Percentiles rank a stretch among this genome's conserved stretches.
Evolutionary conservation across 495 filamentous ascomycete species (phyloP).

Genomic region (Hypoxylon fuscum): DNA sequence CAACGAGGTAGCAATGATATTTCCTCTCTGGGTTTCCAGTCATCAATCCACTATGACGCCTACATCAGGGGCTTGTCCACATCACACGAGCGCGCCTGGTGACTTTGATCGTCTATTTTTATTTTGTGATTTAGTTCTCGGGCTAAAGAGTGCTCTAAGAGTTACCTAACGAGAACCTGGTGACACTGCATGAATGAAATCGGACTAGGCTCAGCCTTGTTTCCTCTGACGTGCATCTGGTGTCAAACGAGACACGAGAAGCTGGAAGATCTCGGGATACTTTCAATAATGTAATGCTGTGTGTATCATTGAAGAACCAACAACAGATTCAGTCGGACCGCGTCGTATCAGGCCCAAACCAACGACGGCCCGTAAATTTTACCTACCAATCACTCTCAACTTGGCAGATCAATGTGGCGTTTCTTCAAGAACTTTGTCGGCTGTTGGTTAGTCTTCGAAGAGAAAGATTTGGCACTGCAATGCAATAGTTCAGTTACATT

Average conservation of each 20-base stretch:
- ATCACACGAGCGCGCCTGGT: neutral
- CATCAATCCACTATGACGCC: too few relatives aligned
- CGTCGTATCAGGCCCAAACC: neutral
- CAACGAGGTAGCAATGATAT: slow-evolving; percentile 20
- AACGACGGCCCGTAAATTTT: slow-evolving; percentile 4
- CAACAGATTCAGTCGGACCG: slow-evolving; percentile 6
- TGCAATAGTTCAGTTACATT: slow-evolving; percentile 17
- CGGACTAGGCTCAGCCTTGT: slow-evolving; percentile 21
- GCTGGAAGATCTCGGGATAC: slow-evolving; percentile 18
- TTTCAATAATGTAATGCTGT: slow-evolving; percentile 6
- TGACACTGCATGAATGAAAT: slow-evolving; percentile 23
- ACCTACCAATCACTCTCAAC: slow-evolving; percentile 12
- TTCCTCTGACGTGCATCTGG: slow-evolving; percentile 29
- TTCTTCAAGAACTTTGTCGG: slow-evolving; percentile 8
- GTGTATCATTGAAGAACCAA: slow-evolving; percentile 12
- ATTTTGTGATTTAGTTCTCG: slow-evolving; percentile 1
- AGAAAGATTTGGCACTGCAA: neutral
- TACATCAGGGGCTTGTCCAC: too few relatives aligned
- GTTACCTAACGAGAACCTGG: slow-evolving; percentile 14
- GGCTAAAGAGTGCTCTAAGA: neutral
- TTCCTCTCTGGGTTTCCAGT: neutral
- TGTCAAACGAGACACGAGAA: slow-evolving; percentile 14
- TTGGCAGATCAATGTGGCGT: slow-evolving; percentile 21
- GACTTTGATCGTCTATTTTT: slow-evolving; percentile 15
- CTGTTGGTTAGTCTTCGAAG: slow-evolving; percentile 11